Percentiles rank a stretch among this genome's conserved stretches.
Evolutionary conservation across 108 stramenopile species (phyloP).

Genomic region (Stephanodiscus triporus): DNA sequence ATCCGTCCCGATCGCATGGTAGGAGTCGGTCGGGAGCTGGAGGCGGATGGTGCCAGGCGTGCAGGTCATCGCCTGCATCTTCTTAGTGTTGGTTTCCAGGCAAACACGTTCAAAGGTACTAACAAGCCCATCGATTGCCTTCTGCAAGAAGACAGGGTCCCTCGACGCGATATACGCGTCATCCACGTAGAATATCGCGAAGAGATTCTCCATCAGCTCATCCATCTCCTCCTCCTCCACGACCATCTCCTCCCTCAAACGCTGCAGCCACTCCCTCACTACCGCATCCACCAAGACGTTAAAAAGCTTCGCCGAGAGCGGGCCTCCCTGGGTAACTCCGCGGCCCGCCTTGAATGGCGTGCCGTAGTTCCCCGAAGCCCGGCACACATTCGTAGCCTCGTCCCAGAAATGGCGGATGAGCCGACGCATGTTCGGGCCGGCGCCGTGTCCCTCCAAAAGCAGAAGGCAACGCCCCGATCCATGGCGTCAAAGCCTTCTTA

Average conservation of each 20-base stretch:
- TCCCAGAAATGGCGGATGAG: no score
- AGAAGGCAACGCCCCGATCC: no score
- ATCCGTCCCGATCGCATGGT: background rate
- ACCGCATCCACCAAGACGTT: constrained; percentile 43
- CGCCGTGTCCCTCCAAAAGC: no score
- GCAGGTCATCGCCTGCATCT: constrained; percentile 28
- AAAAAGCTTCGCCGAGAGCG: constrained; percentile 26
- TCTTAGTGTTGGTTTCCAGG: constrained; percentile 16
- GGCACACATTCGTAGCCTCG: background rate
- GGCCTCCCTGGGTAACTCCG: constrained; percentile 36
- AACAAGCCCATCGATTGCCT: constrained; percentile 9
- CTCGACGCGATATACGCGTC: constrained; percentile 8
- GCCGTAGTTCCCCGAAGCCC: constrained; percentile 14
- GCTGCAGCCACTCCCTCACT: constrained; percentile 6
- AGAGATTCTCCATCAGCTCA: no score
- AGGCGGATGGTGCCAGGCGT: background rate
- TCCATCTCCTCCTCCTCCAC: no score
- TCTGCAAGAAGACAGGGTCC: constrained; percentile 15
- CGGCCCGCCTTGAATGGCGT: constrained; percentile 16
- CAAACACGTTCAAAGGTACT: constrained; percentile 11
- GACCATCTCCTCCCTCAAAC: background rate
- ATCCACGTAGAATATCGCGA: no score
- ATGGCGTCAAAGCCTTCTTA: no score
- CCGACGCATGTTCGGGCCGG: no score
- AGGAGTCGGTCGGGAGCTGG: background rate